phyloP scores from a whole-genome alignment of 2,329 filamentous ascomycete species.

The Huntiella moniliformis region DNA sequence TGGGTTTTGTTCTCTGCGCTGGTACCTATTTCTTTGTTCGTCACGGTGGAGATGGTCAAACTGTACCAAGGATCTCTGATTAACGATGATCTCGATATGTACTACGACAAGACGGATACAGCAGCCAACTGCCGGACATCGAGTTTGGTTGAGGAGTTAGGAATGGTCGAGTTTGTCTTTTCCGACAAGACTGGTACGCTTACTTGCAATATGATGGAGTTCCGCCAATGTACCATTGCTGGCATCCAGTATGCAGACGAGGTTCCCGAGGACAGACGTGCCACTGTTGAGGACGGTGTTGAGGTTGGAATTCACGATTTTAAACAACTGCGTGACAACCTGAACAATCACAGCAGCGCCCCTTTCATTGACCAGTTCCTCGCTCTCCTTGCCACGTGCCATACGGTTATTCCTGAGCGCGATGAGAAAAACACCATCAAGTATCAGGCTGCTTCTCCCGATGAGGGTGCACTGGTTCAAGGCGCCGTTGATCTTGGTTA shows the following conservation, averaged over 20 bases:
- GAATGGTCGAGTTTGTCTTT: constrained; percentile 97
- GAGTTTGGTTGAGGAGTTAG: constrained; percentile 87
- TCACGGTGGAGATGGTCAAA: constrained; percentile 94
- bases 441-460: constrained; percentile 93
- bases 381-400: constrained; percentile 69
- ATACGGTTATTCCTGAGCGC: constrained; percentile 90
- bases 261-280: constrained; percentile 74
- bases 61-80: constrained; percentile 97
- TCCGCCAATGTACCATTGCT: constrained; percentile 82
- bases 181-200: constrained; percentile 95
- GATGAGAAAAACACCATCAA: constrained; percentile 74
- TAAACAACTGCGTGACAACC: constrained; percentile 52
- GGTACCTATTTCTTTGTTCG: constrained; percentile 93
- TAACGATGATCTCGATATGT: constrained; percentile 93
- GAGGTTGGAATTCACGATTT: constrained; percentile 75
- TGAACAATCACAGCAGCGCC: constrained; percentile 33
- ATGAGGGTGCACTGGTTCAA: constrained; percentile 91
- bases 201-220: constrained; percentile 97
- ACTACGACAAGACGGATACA: constrained; percentile 88
- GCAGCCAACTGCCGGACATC: constrained; percentile 92
- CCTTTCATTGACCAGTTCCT: constrained; percentile 60
- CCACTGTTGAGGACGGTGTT: constrained; percentile 60
- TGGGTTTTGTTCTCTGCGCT: constrained; percentile 96
- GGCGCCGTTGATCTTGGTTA: constrained; percentile 76
- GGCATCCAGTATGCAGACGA: constrained; percentile 89